Evolutionary conservation across 2,329 filamentous ascomycete genomes (phyloP).

Genomic region (Colletotrichum sojae): DNA sequence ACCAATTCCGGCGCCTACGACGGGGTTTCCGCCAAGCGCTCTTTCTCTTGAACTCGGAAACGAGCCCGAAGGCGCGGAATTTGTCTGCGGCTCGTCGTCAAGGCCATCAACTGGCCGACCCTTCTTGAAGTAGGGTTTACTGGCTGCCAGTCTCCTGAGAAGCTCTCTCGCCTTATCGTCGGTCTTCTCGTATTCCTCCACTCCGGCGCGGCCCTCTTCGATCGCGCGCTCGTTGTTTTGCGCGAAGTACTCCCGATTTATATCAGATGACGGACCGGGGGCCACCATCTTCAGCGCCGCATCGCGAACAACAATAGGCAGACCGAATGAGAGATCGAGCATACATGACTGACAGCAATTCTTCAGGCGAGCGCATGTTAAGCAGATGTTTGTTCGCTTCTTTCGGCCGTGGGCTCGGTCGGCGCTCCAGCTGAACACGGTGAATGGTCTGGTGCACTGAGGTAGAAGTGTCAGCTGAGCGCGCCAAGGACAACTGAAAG

Average conservation of each 20-base stretch:
- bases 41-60: slow-evolving; percentile 41
- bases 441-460: slow-evolving; percentile 92
- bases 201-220: slow-evolving; percentile 87
- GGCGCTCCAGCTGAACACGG: slow-evolving; percentile 94
- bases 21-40: slow-evolving; percentile 58
- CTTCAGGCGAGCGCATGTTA: slow-evolving; percentile 96
- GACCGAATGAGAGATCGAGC: slow-evolving; percentile 95
- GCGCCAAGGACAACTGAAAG: not conserved
- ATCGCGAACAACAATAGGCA: slow-evolving; percentile 95
- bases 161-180: slow-evolving; percentile 97
- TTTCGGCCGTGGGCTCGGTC: slow-evolving; percentile 90
- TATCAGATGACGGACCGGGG: slow-evolving; percentile 89
- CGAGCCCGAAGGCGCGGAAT: slow-evolving; percentile 47
- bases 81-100: slow-evolving; percentile 46
- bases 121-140: slow-evolving; percentile 95
- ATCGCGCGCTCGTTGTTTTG: slow-evolving; percentile 97
- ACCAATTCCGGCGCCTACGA: slow-evolving; percentile 69
- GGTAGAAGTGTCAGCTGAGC: slow-evolving; percentile 41
- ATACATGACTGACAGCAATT: slow-evolving; percentile 99
- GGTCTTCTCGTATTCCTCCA: slow-evolving; percentile 95
- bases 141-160: slow-evolving; percentile 85
- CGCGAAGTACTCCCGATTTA: slow-evolving; percentile 97
- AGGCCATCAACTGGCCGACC: slow-evolving; percentile 79
- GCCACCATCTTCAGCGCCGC: slow-evolving; percentile 98
- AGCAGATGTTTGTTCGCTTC: slow-evolving; percentile 94